Conservation (phyloP, 768 basidiomycete genomes). For the Lentinula edodes region DNA sequence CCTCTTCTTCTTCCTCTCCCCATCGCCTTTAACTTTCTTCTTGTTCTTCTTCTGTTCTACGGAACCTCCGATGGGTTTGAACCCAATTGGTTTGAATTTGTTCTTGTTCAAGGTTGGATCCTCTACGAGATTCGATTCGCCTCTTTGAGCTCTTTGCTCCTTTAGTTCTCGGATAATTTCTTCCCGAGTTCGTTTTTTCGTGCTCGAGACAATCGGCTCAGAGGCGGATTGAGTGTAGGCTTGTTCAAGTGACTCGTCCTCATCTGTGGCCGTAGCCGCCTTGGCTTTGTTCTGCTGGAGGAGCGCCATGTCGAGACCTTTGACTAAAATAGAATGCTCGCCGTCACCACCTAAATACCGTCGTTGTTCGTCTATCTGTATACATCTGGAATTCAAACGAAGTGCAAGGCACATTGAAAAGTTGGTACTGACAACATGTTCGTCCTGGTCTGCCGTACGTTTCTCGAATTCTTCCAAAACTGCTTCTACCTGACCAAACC, state of each 20-base stretch:
- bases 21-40: slow-evolving; percentile 32
- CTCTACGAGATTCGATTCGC: slow-evolving; percentile 7
- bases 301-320: slow-evolving; percentile 84
- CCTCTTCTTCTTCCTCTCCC: slow-evolving; percentile 59
- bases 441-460: slow-evolving; percentile 51
- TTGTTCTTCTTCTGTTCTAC: slow-evolving; percentile 45
- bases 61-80: slow-evolving; percentile 51
- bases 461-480: slow-evolving; percentile 79
- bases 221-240: slow-evolving; percentile 51
- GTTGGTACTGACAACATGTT: slow-evolving; percentile 38
- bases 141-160: slow-evolving; percentile 42
- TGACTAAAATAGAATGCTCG: slow-evolving; percentile 81
- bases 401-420: not conserved
- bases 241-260: slow-evolving; percentile 79
- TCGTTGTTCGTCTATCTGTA: slow-evolving; percentile 67
- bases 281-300: slow-evolving; percentile 81
- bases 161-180: slow-evolving; percentile 74
- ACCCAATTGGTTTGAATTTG: slow-evolving; percentile 58
- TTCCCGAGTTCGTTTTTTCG: slow-evolving; percentile 72
- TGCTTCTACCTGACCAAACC: slow-evolving; percentile 57
- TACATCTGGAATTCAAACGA: not conserved
- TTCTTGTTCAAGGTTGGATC: slow-evolving; percentile 28
- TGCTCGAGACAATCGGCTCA: slow-evolving; percentile 25
- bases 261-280: slow-evolving; percentile 47
- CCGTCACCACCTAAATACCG: slow-evolving; percentile 81